phyloP scores from a whole-genome alignment of 192 early-diverging fungal genomes.

The Podila epicladia region DNA sequence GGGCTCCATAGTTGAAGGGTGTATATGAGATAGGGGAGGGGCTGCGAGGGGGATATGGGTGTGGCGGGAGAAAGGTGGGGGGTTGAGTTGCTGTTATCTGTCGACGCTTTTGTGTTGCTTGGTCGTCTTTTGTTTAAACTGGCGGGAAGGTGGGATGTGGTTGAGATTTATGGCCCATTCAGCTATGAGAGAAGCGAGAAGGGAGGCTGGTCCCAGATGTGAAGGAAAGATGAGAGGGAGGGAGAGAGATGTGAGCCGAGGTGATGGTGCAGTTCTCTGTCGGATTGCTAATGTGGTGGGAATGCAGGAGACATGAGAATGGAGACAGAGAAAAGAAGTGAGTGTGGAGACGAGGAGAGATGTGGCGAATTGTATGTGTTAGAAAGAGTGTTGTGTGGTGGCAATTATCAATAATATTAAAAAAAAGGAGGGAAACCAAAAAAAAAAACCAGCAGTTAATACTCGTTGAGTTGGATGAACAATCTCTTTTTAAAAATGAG shows the following conservation, averaged over 20 bases:
- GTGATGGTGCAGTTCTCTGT: background rate
- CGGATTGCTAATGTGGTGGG: background rate
- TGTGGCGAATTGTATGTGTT: background rate
- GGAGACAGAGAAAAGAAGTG: background rate
- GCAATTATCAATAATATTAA: conserved; percentile 1
- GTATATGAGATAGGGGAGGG: background rate
- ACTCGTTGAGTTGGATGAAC: background rate
- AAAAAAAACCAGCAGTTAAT: background rate
- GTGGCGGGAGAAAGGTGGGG: background rate
- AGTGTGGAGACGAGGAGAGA: background rate
- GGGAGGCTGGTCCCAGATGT: background rate
- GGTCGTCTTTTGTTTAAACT: too few species aligned
- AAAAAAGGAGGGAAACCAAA: too few species aligned
- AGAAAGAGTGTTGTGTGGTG: background rate
- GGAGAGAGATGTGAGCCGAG: background rate
- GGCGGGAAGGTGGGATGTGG: too few species aligned
- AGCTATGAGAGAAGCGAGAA: background rate
- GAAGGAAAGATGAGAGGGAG: background rate
- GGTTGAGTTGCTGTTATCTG: too few species aligned
- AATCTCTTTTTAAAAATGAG: background rate
- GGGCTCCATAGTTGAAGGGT: background rate
- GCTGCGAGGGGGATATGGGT: background rate
- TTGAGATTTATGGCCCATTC: background rate
- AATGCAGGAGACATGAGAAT: too few species aligned
- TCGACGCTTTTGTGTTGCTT: too few species aligned